A percentile compares a stretch with the other conserved stretches of the same genome.
Evolutionary conservation across 192 early-diverging fungal genomes (phyloP).

Genomic region (Rhizophagus prolifer): DNA sequence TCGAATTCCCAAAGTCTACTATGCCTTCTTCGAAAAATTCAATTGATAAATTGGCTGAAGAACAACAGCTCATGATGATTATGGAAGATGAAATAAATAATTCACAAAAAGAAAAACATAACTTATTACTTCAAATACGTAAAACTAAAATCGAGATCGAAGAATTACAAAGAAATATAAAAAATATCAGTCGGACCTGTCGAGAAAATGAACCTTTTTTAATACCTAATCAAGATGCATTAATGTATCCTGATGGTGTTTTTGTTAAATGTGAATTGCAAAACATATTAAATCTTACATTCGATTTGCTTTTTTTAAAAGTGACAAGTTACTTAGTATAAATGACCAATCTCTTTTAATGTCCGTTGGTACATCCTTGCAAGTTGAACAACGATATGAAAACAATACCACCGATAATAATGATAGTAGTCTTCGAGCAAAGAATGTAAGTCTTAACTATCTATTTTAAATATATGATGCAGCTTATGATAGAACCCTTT

Average conservation of each 20-base stretch:
- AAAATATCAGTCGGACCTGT: neutral
- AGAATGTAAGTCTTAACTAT: neutral
- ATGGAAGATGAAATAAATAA: neutral
- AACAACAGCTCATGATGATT: neutral
- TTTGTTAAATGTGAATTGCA: neutral
- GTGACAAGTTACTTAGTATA: neutral
- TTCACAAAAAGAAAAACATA: neutral
- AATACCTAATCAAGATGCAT: neutral
- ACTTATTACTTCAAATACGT: neutral
- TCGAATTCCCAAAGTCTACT: neutral
- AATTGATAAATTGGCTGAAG: neutral
- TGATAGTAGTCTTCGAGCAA: neutral
- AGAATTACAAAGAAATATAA: neutral
- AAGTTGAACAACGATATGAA: neutral
- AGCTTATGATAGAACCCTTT: neutral
- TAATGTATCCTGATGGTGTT: neutral
- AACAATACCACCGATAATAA: neutral
- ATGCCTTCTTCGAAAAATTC: neutral
- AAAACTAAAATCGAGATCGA: neutral
- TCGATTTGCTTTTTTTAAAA: neutral
- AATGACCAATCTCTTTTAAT: neutral
- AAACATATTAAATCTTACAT: neutral
- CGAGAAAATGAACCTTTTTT: neutral
- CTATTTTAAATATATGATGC: neutral
- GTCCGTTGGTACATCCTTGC: neutral